A percentile compares a stretch with the other conserved stretches of the same genome.
These are phyloP conservation scores for Termitomyces sp. DNA, from an alignment of 768 basidiomycete species.

Conservation along the genomic window DNA sequence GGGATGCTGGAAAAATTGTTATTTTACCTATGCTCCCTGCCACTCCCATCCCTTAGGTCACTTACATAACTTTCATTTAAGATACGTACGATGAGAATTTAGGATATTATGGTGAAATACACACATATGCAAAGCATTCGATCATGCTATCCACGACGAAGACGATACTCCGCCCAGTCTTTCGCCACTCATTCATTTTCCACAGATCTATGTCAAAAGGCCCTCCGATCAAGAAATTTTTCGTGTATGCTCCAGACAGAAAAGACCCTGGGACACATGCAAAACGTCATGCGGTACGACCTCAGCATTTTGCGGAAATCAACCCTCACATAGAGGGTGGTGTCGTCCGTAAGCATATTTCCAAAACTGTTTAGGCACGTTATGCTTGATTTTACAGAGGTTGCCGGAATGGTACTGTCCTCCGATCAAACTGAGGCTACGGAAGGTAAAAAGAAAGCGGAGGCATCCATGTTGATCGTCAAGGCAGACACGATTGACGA, in stretches of 20 bases:
- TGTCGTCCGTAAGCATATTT: conserved; percentile 30
- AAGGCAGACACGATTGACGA: conserved; percentile 46
- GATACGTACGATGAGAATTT: not conserved
- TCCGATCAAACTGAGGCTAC: conserved; percentile 34
- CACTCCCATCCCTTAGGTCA: conserved; percentile 5
- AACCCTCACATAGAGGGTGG: conserved; percentile 31
- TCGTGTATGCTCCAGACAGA: conserved; percentile 53
- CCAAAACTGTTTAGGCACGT: not conserved
- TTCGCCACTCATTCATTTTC: not conserved
- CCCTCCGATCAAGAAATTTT: conserved; percentile 26
- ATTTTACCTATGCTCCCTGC: conserved; percentile 41
- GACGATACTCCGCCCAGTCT: not conserved
- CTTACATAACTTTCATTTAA: not conserved
- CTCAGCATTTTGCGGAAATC: conserved; percentile 35
- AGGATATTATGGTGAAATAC: not conserved
- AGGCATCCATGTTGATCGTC: conserved; percentile 47
- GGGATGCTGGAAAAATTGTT: conserved; percentile 50
- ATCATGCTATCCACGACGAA: conserved; percentile 3
- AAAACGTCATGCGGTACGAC: conserved; percentile 40
- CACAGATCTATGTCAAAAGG: conserved; percentile 3
- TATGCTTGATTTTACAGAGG: conserved; percentile 23
- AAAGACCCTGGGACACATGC: conserved; percentile 35
- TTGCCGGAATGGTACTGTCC: conserved; percentile 44
- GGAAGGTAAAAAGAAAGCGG: conserved; percentile 31
- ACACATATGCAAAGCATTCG: not conserved